Conservation (phyloP, 1,139 yeast species). For the Hyphopichia burtonii region DNA sequence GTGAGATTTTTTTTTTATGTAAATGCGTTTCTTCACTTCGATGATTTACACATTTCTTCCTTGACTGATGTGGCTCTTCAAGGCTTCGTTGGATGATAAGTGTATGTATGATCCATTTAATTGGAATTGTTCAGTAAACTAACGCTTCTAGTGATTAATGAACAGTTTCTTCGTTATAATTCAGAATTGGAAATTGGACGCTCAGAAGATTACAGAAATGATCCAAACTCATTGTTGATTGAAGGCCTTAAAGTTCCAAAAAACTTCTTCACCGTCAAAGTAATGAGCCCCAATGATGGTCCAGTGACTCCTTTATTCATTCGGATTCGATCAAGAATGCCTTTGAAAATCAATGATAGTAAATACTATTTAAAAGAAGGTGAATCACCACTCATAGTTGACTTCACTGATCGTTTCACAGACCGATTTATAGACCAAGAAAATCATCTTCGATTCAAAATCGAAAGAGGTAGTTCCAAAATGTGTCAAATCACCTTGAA, state of each 20-base stretch:
- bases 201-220: conserved; percentile 14
- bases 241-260: conserved; percentile 29
- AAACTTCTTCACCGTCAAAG: conserved; percentile 24
- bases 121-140: background rate
- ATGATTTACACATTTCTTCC: background rate
- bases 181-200: conserved; percentile 30
- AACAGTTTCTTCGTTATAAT: background rate
- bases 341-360: conserved; percentile 28
- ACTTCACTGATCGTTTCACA: conserved; percentile 11
- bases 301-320: conserved; percentile 19
- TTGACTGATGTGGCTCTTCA: background rate
- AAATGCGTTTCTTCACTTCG: background rate
- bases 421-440: background rate
- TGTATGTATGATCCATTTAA: background rate
- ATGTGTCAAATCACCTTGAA: conserved; percentile 10
- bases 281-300: conserved; percentile 12
- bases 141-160: background rate
- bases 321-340: conserved; percentile 29
- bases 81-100: background rate
- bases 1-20: too few species aligned
- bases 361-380: conserved; percentile 21
- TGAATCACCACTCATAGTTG: conserved; percentile 15
- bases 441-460: background rate
- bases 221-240: conserved; percentile 19
- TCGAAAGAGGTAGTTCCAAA: background rate